Evolutionary conservation across 73 alveolate species (phyloP).

Genomic region (Paramecium sonneborni): DNA sequence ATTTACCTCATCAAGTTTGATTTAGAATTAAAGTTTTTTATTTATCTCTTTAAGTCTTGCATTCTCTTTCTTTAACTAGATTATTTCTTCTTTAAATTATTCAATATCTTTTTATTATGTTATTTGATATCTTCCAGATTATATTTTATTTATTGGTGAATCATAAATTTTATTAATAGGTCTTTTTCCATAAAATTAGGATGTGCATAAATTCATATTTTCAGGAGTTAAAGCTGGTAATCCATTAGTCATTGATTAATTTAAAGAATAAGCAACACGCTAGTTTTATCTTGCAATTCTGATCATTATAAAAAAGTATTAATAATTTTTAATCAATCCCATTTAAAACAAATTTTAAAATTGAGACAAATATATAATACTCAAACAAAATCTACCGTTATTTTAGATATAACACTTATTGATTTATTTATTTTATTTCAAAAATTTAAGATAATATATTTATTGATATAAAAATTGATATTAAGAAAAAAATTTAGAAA

Average conservation of each 20-base stretch:
- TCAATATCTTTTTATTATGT: background rate
- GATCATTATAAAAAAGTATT: background rate
- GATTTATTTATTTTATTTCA: too few species aligned
- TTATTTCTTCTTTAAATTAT: background rate
- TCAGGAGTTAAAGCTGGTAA: conserved; percentile 10
- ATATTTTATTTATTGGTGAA: background rate
- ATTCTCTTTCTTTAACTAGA: background rate
- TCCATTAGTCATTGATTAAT: conserved; percentile 28
- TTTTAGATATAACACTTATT: too few species aligned
- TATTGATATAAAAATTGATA: too few species aligned
- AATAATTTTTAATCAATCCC: background rate
- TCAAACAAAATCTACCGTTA: too few species aligned
- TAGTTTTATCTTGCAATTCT: background rate
- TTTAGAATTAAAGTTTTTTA: background rate
- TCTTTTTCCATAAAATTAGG: background rate
- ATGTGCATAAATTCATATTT: background rate
- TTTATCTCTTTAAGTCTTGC: background rate
- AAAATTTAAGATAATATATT: too few species aligned
- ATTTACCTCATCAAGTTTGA: conserved; percentile 2
- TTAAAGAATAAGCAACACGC: background rate
- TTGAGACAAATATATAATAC: too few species aligned
- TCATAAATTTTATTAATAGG: background rate
- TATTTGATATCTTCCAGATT: background rate
- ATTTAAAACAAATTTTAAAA: background rate
- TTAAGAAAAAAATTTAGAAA: too few species aligned